Percentiles rank a stretch among this genome's conserved stretches.
Conservation (phyloP, 805 yeast genomes). For the Ogataea wickerhamii region DNA sequence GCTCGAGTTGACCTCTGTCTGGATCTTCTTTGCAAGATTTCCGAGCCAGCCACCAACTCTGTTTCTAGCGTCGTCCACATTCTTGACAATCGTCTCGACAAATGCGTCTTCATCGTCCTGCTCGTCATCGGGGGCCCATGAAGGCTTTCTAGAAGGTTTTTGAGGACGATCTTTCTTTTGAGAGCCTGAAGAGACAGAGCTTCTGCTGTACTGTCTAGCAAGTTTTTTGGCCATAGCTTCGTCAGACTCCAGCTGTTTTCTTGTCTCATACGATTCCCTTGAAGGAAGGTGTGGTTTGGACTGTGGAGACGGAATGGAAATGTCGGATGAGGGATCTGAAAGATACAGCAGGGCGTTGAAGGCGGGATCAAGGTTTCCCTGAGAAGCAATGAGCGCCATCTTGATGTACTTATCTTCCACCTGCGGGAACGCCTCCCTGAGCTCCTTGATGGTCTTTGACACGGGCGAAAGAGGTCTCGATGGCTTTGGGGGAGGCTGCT, state of each 20-base stretch:
- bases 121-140: slow-evolving; percentile 25
- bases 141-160: slow-evolving; percentile 28
- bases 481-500: slow-evolving; percentile 45
- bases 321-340: slow-evolving; percentile 65
- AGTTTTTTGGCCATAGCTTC: slow-evolving; percentile 78
- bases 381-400: slow-evolving; percentile 82
- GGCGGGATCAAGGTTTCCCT: slow-evolving; percentile 77
- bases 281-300: slow-evolving; percentile 32
- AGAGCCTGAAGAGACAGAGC: slow-evolving; percentile 7
- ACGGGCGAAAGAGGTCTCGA: slow-evolving; percentile 62
- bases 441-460: slow-evolving; percentile 50
- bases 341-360: slow-evolving; percentile 81
- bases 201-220: slow-evolving; percentile 55
- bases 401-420: slow-evolving; percentile 66
- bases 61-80: slow-evolving; percentile 75
- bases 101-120: slow-evolving; percentile 43
- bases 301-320: slow-evolving; percentile 44
- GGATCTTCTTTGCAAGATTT: slow-evolving; percentile 53
- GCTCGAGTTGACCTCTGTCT: slow-evolving; percentile 20
- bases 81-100: slow-evolving; percentile 63
- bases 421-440: slow-evolving; percentile 83
- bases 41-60: slow-evolving; percentile 78
- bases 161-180: slow-evolving; percentile 16
- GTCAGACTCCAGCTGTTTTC: slow-evolving; percentile 42
- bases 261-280: slow-evolving; percentile 31